Base-by-base conservation (phyloP, 805 yeast species). In the Kluyveromyces starmeri region DNA sequence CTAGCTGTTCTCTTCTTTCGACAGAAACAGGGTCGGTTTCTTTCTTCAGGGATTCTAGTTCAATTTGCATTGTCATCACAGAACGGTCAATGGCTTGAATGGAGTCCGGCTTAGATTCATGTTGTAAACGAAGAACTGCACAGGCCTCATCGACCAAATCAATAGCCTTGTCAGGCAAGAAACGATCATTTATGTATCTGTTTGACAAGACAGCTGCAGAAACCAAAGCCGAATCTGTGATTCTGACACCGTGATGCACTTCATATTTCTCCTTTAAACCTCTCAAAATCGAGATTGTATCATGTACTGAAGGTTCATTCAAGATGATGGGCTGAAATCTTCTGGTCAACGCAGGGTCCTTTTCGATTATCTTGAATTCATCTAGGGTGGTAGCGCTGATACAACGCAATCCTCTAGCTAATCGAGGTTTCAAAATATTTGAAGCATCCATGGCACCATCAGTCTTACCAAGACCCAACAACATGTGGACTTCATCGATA, bases 381-480 rank as follows among this genome's bases (percentile, higher is more conserved):
- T 89, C 96, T 33, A 84, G 66, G 1, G 98, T 89, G 1, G 98
- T 89, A 1, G 98, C 98, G 41, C 96, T 95, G 51, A 94, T 84
- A 59, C 95, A 83, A 44, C 94, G 89, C 37, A 89, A 68, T 1
- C 97, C 97, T 53, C 95, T 75, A 1, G 97, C 96, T 37, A 89
- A 66, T 7, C 89, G 92, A 1, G 98, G 98, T 55, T 89, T 89
- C 51, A 89, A 68, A 45, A 92, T 64, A 53, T 89, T 92, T 1
- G 95, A 81, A 1, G 97, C 97, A 59, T 92, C 97, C 56, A 92
- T 88, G 3, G 95, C 75, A 3, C 97, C 98, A 51, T 89, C 96
- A 17, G 85, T 76, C 56, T 86, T 85, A 42, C 97, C 97, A 26
- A 88, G 65, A 0, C 96, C 96, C 61, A 88, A 67, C 36, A 88